Percentiles rank a stretch among this genome's conserved stretches.
Evolutionary conservation across 352 stramenopile species (phyloP).

Genomic region (Blastocystis sp.): DNA sequence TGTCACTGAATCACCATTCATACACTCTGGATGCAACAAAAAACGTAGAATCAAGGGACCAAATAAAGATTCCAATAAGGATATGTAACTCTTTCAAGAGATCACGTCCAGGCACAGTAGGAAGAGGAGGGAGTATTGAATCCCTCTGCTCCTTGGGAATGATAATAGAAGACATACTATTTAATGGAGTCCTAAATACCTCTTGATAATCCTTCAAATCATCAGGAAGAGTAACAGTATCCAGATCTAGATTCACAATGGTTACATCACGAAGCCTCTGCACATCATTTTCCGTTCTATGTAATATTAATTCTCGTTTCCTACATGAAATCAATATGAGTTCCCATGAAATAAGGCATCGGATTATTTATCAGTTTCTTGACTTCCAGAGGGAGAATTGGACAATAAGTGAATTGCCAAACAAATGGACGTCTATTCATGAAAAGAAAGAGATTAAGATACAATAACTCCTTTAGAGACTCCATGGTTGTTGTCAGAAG

Average conservation of each 20-base stretch:
- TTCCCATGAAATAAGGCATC: constrained; percentile 59
- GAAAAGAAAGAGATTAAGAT: not conserved
- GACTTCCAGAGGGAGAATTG: not conserved
- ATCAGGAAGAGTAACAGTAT: not conserved
- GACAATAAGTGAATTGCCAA: constrained; percentile 53
- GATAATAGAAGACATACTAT: not conserved
- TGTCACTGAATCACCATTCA: not conserved
- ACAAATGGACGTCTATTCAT: constrained; percentile 42
- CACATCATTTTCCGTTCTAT: not conserved
- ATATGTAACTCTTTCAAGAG: not conserved
- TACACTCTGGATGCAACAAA: not conserved
- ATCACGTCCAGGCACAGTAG: not conserved
- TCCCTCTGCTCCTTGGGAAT: constrained; percentile 9
- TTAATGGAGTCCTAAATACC: not conserved
- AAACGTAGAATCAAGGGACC: not conserved
- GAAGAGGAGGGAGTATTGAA: constrained; percentile 4
- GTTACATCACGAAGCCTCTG: not conserved
- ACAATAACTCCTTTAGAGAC: constrained; percentile 56
- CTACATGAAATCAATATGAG: not conserved
- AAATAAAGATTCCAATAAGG: not conserved
- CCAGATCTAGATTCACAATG: constrained; percentile 47
- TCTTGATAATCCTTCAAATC: constrained; percentile 32
- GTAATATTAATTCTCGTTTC: not conserved
- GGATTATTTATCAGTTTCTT: constrained; percentile 55
- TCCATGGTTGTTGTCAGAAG: constrained; percentile 20